Base-by-base conservation (phyloP, 2,329 filamentous ascomycete species). In the Thermomyces lanuginosus region DNA sequence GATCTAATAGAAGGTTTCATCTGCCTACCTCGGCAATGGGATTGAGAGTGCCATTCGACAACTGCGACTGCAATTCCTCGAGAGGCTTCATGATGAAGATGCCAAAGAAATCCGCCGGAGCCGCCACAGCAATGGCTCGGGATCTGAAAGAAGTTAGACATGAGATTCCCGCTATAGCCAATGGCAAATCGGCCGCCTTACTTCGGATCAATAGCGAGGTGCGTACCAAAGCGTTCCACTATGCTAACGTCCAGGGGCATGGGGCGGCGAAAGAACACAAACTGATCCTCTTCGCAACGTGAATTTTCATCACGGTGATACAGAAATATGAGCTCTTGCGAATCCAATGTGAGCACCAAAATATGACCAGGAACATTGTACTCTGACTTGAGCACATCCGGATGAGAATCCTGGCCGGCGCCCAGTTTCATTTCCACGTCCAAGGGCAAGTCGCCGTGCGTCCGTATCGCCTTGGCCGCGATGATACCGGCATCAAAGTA, bases 401-500 rank as follows among this genome's bases (percentile, higher is more conserved):
- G n/a, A 5, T 30, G 29, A 21, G 24, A 12, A 22, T 22, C 22
- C 28, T 26, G 29, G 16, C 30, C 29, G 27, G 31, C 31, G 7
- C 34, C 36, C 17, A 44, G 30, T 27, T 35, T 43, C 34, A 50
- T 42, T 22, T 51, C 43, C 3, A 41, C 34, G 16, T 49, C 46
- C 42, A 49, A 44, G 2, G 49, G 42, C 21, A 49, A 35, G 31
- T 53, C 59, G 24, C 60, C 55, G 24, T 55, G 49, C 28, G 65
- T 55, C 21, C 80, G 81, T 40, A 95, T 67, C 8, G 84, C 72
- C 31, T 69, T 69, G 4, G 82, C 82, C 41, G 81, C 78, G 33
- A 78, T 64, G 36, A 95, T 93, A 22, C 72, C 68, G 16, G 71
- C 68, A 28, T 73, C 72, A 46, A 95, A 86, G 46, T 92, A 73